Evolutionary conservation across 169 alveolate genomes (phyloP).

Genomic region (Eimeria tenella): DNA sequence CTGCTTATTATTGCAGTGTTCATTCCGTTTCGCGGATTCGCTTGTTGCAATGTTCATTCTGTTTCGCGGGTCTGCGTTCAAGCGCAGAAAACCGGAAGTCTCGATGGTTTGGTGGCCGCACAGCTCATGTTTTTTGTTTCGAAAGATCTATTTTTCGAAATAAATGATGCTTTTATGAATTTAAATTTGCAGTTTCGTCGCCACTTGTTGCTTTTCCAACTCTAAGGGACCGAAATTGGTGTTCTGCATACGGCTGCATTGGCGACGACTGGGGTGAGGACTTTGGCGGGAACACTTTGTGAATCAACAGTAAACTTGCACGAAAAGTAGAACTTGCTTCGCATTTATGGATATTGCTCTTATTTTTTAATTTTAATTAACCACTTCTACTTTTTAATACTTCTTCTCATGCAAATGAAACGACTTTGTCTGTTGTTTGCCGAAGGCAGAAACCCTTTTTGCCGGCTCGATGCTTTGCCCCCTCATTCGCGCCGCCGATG

Average conservation of each 20-base stretch:
- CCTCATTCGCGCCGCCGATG: slow-evolving; percentile 19
- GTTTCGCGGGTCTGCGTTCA: too few relatives aligned
- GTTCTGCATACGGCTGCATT: slow-evolving; percentile 55
- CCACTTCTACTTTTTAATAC: neutral
- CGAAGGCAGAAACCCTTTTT: slow-evolving; percentile 71
- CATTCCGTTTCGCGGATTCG: neutral
- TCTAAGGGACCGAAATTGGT: slow-evolving; percentile 57
- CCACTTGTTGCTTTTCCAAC: slow-evolving; percentile 17
- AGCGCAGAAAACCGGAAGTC: too few relatives aligned
- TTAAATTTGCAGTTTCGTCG: neutral
- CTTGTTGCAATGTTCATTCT: too few relatives aligned
- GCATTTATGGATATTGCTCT: neutral
- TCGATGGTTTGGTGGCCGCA: neutral
- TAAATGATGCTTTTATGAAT: neutral
- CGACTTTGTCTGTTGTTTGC: neutral
- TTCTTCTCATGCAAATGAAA: neutral
- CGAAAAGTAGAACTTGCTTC: neutral
- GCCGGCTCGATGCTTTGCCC: slow-evolving; percentile 39
- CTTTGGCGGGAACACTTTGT: too few relatives aligned
- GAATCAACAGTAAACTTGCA: neutral
- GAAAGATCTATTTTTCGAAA: too few relatives aligned
- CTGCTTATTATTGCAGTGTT: neutral
- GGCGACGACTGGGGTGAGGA: slow-evolving; percentile 75
- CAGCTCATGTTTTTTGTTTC: too few relatives aligned
- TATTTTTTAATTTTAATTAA: too few relatives aligned